Evolutionary conservation across 2,329 filamentous ascomycete genomes (phyloP).

Genomic region (Claviceps fusiformis): DNA sequence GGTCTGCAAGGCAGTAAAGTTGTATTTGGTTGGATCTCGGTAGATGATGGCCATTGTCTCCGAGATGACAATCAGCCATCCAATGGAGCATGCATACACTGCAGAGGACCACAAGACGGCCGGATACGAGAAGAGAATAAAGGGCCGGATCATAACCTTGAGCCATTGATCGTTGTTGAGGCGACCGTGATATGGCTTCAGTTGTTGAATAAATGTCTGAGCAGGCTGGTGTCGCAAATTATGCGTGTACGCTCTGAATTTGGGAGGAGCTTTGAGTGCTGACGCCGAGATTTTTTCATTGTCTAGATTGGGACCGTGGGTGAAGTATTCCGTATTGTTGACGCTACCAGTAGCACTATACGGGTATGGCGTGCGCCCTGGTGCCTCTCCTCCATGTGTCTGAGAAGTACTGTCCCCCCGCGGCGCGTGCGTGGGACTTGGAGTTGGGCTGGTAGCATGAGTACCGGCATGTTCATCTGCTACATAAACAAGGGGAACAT

Average conservation of each 20-base stretch:
- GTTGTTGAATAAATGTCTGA: slow-evolving; percentile 59
- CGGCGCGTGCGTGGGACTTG: slow-evolving; percentile 3
- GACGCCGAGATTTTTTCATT: slow-evolving; percentile 28
- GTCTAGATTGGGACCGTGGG: slow-evolving; percentile 22
- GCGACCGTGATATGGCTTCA: slow-evolving; percentile 66
- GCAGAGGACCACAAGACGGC: slow-evolving; percentile 77
- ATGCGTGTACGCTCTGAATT: slow-evolving; percentile 50
- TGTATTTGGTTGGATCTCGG: slow-evolving; percentile 53
- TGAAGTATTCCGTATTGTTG: slow-evolving; percentile 12
- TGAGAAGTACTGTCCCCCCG: neutral
- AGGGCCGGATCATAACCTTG: slow-evolving; percentile 63
- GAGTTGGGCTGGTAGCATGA: slow-evolving; percentile 1
- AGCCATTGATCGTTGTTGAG: slow-evolving; percentile 68
- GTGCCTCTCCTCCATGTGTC: neutral
- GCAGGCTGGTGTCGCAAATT: slow-evolving; percentile 52
- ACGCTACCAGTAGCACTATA: slow-evolving; percentile 9
- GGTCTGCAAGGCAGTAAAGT: slow-evolving; percentile 68
- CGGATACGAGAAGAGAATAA: slow-evolving; percentile 79
- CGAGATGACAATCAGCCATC: slow-evolving; percentile 91
- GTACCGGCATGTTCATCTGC: neutral
- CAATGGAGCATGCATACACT: slow-evolving; percentile 77
- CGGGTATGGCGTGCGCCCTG: slow-evolving; percentile 1
- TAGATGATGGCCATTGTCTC: slow-evolving; percentile 77
- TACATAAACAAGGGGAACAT: slow-evolving; percentile 4
- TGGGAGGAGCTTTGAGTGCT: slow-evolving; percentile 19